Conservation (phyloP, 169 alveolate genomes). For the Cyclospora cayetanensis region DNA sequence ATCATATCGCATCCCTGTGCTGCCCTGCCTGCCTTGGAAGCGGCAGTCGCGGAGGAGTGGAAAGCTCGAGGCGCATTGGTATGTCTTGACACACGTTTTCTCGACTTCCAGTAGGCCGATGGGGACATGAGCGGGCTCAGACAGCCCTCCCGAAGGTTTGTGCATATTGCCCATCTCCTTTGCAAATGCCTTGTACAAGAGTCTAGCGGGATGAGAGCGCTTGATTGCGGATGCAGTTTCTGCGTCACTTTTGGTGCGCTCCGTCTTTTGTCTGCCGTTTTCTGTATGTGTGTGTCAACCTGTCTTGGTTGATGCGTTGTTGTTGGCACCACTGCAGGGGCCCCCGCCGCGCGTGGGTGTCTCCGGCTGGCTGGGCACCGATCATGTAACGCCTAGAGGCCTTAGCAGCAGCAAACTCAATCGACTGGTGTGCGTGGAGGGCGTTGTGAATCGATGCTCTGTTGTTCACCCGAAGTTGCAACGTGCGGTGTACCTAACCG, state of each 20-base stretch:
- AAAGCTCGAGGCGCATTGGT: slow-evolving; percentile 20
- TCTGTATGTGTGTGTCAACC: background rate
- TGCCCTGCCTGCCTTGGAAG: slow-evolving; percentile 32
- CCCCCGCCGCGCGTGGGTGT: slow-evolving; percentile 88
- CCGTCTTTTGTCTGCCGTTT: background rate
- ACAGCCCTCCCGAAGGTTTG: too few species aligned
- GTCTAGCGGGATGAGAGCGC: too few species aligned
- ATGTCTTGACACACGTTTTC: background rate
- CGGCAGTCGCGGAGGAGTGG: slow-evolving; percentile 30
- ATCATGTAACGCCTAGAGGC: slow-evolving; percentile 98
- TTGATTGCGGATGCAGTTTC: background rate
- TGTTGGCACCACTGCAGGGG: background rate
- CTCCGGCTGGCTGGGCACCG: slow-evolving; percentile 96
- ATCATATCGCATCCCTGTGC: background rate
- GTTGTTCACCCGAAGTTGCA: slow-evolving; percentile 92
- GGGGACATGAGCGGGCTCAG: background rate
- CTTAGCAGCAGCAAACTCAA: slow-evolving; percentile 87
- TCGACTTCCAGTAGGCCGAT: too few species aligned
- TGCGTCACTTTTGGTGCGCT: background rate
- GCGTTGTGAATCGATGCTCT: slow-evolving; percentile 96
- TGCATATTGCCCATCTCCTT: too few species aligned
- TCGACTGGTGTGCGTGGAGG: slow-evolving; percentile 95
- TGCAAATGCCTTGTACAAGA: too few species aligned
- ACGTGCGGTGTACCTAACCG: slow-evolving; percentile 33
- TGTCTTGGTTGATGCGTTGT: background rate